Percentiles rank a stretch among this genome's conserved stretches.
These are phyloP conservation scores for Tylopilus rubrobrunneus DNA, from an alignment of 768 basidiomycete genomes.

Conservation along the genomic window DNA sequence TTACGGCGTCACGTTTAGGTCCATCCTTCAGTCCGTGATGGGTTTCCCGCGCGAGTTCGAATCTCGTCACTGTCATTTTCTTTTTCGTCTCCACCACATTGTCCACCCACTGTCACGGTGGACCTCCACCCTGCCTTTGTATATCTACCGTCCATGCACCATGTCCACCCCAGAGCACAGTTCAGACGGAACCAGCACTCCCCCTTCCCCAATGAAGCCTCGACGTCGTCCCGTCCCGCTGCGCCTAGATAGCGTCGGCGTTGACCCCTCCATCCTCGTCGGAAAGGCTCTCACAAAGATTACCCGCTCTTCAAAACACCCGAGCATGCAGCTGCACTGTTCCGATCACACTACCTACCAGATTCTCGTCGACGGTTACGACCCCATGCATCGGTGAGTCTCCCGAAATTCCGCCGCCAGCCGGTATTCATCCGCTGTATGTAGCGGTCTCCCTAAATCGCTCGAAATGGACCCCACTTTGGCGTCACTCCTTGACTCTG, in stretches of 20 bases:
- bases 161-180: slow-evolving; percentile 17
- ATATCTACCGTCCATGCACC: slow-evolving; percentile 8
- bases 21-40: slow-evolving; percentile 43
- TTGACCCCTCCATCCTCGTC: slow-evolving; percentile 39
- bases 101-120: slow-evolving; percentile 8
- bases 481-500: slow-evolving; percentile 39
- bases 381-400: slow-evolving; percentile 43
- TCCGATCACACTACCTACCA: slow-evolving; percentile 42
- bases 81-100: slow-evolving; percentile 9
- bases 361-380: slow-evolving; percentile 61
- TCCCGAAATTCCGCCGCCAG: not conserved
- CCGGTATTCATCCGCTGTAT: not conserved
- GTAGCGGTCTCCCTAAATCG: slow-evolving; percentile 51
- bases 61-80: slow-evolving; percentile 52
- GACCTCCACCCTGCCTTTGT: not conserved
- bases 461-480: slow-evolving; percentile 49
- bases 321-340: slow-evolving; percentile 46
- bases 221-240: slow-evolving; percentile 35
- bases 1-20: slow-evolving; percentile 60
- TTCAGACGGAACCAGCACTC: slow-evolving; percentile 11
- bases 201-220: slow-evolving; percentile 22
- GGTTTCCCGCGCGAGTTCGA: slow-evolving; percentile 58
- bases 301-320: slow-evolving; percentile 41
- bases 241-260: slow-evolving; percentile 30
- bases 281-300: slow-evolving; percentile 43